phyloP scores from a whole-genome alignment of 768 basidiomycete genomes.

The Tylopilus felleus region DNA sequence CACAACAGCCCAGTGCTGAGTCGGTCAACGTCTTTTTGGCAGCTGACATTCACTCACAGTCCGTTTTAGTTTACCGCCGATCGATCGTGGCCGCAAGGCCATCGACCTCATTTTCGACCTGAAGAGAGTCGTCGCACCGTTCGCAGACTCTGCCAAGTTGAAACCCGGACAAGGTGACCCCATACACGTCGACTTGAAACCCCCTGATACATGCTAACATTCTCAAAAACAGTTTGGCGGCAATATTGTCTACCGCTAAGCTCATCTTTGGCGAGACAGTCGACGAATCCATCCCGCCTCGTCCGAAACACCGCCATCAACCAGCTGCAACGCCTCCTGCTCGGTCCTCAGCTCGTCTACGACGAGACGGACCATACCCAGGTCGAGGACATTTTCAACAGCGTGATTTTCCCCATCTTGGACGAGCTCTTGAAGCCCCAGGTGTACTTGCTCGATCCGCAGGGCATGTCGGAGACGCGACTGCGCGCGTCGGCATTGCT shows the following conservation, averaged over 20 bases:
- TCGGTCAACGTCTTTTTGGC: conserved; percentile 26
- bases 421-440: conserved; percentile 89
- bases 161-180: conserved; percentile 31
- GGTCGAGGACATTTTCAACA: conserved; percentile 83
- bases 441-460: conserved; percentile 71
- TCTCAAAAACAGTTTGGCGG: conserved; percentile 62
- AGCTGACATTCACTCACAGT: not conserved
- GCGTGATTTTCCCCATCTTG: conserved; percentile 85
- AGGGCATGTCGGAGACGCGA: conserved; percentile 89
- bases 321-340: conserved; percentile 79
- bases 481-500: conserved; percentile 83
- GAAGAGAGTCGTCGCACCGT: conserved; percentile 57
- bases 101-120: conserved; percentile 77
- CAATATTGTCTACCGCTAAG: conserved; percentile 73
- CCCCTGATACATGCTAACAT: conserved; percentile 3
- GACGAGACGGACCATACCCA: conserved; percentile 56
- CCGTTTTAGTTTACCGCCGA: conserved; percentile 56
- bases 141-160: conserved; percentile 50
- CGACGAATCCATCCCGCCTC: conserved; percentile 78
- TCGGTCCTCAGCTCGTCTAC: conserved; percentile 68
- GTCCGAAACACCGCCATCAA: conserved; percentile 78
- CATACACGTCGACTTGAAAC: conserved; percentile 1
- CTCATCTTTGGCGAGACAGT: conserved; percentile 71
- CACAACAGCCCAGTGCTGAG: conserved; percentile 51
- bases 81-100: conserved; percentile 80